These are phyloP conservation scores for Cladophialophora immunda DNA, from an alignment of 2,329 filamentous ascomycete genomes.

Conservation along the genomic window DNA sequence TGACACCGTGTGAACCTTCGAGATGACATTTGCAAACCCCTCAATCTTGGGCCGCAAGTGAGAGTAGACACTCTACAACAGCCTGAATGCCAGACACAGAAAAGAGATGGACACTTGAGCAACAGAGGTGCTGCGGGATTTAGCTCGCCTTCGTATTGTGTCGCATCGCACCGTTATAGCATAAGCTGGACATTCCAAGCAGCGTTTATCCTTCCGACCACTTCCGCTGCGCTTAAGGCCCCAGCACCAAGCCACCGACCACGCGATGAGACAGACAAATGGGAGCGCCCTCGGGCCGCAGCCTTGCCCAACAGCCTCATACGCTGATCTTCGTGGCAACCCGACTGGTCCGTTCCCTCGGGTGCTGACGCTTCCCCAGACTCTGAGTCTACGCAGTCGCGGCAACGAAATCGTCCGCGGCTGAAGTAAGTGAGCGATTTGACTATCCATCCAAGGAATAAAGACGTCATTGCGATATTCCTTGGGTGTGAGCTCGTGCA, in stretches of 20 bases:
- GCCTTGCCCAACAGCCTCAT: slow-evolving; percentile 27
- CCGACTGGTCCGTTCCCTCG: not conserved
- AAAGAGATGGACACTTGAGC: not conserved
- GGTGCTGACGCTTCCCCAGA: slow-evolving; percentile 28
- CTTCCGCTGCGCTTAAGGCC: slow-evolving; percentile 23
- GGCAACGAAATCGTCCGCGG: slow-evolving; percentile 6
- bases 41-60: not conserved
- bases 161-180: not conserved
- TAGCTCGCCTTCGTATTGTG: not conserved
- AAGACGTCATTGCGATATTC: slow-evolving; percentile 29
- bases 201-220: slow-evolving; percentile 23
- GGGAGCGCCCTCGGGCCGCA: slow-evolving; percentile 15
- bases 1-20: not conserved
- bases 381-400: slow-evolving; percentile 9
- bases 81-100: not conserved
- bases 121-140: slow-evolving; percentile 14
- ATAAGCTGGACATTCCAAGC: not conserved
- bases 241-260: slow-evolving; percentile 1
- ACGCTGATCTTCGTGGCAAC: not conserved
- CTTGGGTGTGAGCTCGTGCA: slow-evolving; percentile 6
- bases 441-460: slow-evolving; percentile 6
- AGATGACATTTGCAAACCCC: not conserved
- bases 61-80: not conserved
- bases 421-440: slow-evolving; percentile 23
- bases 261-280: not conserved